Conservation (phyloP, 352 stramenopile species). For the Phytopythium oedochilum region DNA sequence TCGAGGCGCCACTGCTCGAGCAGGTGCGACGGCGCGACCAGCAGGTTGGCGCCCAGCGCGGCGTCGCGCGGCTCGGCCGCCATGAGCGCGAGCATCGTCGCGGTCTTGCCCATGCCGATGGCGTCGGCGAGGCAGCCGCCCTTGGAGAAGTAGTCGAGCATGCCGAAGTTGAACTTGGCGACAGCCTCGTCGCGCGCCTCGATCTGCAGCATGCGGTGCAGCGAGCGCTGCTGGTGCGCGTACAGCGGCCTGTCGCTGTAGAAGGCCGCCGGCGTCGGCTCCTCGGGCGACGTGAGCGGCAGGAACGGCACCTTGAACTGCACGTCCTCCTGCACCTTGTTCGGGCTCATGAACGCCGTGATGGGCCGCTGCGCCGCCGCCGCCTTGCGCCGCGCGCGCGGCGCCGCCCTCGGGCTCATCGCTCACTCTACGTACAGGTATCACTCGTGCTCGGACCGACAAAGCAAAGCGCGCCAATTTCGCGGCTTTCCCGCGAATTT, state of each 20-base stretch:
- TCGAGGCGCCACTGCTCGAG: constrained; percentile 79
- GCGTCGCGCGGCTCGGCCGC: constrained; percentile 55
- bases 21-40: constrained; percentile 76
- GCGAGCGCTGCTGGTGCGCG: constrained; percentile 74
- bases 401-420: not conserved
- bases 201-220: constrained; percentile 84
- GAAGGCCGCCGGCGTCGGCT: constrained; percentile 56
- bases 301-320: constrained; percentile 84
- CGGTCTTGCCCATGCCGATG: constrained; percentile 84
- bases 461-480: not conserved
- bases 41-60: constrained; percentile 45
- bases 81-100: constrained; percentile 74
- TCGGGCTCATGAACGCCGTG: constrained; percentile 42
- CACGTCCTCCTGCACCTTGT: constrained; percentile 47
- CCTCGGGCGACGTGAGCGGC: constrained; percentile 59
- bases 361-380: constrained; percentile 47
- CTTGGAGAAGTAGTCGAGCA: constrained; percentile 66
- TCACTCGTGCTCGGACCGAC: too few species aligned
- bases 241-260: constrained; percentile 50
- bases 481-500: not conserved
- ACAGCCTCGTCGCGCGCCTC: constrained; percentile 62
- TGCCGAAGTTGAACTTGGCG: constrained; percentile 68
- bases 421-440: too few species aligned
- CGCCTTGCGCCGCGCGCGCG: not conserved
- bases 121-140: constrained; percentile 71